Conservation (phyloP, 306 rosid genomes). For the Cicer yamashitae region DNA sequence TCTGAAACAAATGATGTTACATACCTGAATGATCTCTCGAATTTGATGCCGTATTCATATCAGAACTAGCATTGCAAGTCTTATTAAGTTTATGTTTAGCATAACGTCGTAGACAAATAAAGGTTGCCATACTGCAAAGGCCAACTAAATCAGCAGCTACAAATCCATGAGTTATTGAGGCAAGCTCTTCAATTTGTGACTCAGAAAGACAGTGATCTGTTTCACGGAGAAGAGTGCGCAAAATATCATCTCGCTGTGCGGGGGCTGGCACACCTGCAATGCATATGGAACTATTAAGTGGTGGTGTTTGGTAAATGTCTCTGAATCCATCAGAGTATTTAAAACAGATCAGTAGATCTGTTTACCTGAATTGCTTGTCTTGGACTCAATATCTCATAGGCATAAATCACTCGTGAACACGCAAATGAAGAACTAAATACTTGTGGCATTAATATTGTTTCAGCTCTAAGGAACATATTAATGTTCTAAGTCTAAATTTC, state of each 20-base stretch:
- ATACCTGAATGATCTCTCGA: slow-evolving; percentile 45
- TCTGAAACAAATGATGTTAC: slow-evolving; percentile 54
- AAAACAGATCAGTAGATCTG: slow-evolving; percentile 17
- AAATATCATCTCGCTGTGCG: slow-evolving; percentile 70
- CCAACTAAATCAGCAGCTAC: slow-evolving; percentile 92
- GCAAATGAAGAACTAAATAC: slow-evolving; percentile 10
- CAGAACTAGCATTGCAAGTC: slow-evolving; percentile 43
- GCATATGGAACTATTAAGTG: slow-evolving; percentile 43
- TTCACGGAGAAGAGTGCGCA: slow-evolving; percentile 69
- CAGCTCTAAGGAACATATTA: slow-evolving; percentile 14
- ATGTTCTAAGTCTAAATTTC: neutral
- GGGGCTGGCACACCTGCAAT: slow-evolving; percentile 92
- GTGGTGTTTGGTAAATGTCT: slow-evolving; percentile 13
- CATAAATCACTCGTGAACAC: slow-evolving; percentile 22
- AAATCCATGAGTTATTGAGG: slow-evolving; percentile 81
- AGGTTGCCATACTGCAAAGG: slow-evolving; percentile 82
- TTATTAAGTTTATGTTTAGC: slow-evolving; percentile 45
- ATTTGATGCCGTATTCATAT: slow-evolving; percentile 43
- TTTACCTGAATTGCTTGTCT: slow-evolving; percentile 21
- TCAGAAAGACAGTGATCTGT: slow-evolving; percentile 73
- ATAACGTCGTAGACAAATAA: slow-evolving; percentile 65
- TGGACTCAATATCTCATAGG: neutral
- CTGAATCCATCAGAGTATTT: slow-evolving; percentile 23
- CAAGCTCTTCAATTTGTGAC: slow-evolving; percentile 75
- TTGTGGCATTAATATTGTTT: slow-evolving; percentile 10